These are phyloP conservation scores for Aeschynomene evenia DNA, from an alignment of 306 rosid genomes.

Conservation along the genomic window DNA sequence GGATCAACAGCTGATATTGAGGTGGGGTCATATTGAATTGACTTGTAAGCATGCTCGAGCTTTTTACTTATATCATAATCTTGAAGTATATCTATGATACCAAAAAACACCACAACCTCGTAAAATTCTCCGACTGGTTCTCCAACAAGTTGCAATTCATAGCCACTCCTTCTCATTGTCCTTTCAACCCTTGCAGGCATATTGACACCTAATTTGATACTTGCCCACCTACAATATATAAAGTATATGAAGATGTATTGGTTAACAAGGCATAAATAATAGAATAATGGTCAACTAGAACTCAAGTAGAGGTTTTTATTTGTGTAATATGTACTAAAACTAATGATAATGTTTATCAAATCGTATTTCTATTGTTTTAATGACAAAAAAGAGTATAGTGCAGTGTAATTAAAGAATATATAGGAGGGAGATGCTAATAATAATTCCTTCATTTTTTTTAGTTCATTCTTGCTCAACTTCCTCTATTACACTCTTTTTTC, in stretches of 20 bases:
- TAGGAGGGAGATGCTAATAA: too few species aligned
- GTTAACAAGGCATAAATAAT: constrained; percentile 51
- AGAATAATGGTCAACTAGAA: background rate
- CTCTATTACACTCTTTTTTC: too few species aligned
- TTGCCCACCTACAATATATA: constrained; percentile 56
- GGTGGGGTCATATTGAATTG: constrained; percentile 77
- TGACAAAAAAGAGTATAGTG: too few species aligned
- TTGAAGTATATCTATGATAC: constrained; percentile 80
- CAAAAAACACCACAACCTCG: constrained; percentile 74
- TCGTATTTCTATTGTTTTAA: too few species aligned
- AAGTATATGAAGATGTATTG: constrained; percentile 33
- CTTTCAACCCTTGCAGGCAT: constrained; percentile 89
- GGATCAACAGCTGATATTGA: constrained; percentile 95
- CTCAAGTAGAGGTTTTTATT: too few species aligned
- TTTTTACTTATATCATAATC: constrained; percentile 89
- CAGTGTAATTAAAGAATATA: too few species aligned
- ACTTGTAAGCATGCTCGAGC: constrained; percentile 89
- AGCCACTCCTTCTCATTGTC: constrained; percentile 57
- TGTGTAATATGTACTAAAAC: too few species aligned
- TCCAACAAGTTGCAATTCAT: constrained; percentile 66
- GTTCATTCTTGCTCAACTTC: too few species aligned
- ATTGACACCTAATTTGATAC: constrained; percentile 74
- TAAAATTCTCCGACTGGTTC: constrained; percentile 81
- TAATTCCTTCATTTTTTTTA: too few species aligned
- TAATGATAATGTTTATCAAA: too few species aligned